Evolutionary conservation across 2,329 filamentous ascomycete genomes (phyloP), one percentile per base, ranked within the genome.

Genomic region (Sporothrix curviconia): DNA sequence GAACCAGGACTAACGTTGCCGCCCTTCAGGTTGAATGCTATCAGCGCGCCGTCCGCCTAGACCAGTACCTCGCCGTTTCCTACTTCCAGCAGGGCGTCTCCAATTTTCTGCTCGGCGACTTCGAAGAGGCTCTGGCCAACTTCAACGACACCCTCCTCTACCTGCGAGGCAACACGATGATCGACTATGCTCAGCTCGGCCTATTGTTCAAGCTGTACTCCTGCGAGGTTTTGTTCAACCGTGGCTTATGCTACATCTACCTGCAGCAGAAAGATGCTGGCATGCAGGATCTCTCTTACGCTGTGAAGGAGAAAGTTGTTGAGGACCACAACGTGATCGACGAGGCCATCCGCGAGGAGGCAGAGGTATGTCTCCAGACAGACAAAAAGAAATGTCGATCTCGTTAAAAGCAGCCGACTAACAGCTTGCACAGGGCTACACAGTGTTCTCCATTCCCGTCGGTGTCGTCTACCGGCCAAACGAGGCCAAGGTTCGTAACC

Each of bases 1-100:
- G 19, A 24, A 24, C 11, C 42, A 37, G 17, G 4, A 22, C 54
- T 56, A 12, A 56, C n/a, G 11, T 17, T 42, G 34, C 17, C 51
- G 61, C 22, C 62, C 55, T 49, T 22, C 22, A 96, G 92, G 90
- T 99, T 64, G 89, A 95, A 73, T 94, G 86, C 73, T 99, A 96
- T 71, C 92, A 96, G 76, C 85, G 89, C 70, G 92, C 94, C 50
- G 89, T 96, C 66, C 82, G 85, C 62, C 80, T 96, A 58, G 94
- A 99, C 68, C 89, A 94, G 69, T 99, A 97, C 69, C 87, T 99
- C 46, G 94, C 94, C 58, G 91, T 99, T 59, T 92, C 94, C 59
- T 97, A 97, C 71, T 99, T 99, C 72, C 94, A 99, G 69, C 90
- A 97, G 73, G 94, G 94, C 43, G 94, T 99, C 17, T 97, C 94